These are phyloP conservation scores for Hanseniaspora clermontiae DNA, from an alignment of 805 yeast genomes.

Conservation along the genomic window DNA sequence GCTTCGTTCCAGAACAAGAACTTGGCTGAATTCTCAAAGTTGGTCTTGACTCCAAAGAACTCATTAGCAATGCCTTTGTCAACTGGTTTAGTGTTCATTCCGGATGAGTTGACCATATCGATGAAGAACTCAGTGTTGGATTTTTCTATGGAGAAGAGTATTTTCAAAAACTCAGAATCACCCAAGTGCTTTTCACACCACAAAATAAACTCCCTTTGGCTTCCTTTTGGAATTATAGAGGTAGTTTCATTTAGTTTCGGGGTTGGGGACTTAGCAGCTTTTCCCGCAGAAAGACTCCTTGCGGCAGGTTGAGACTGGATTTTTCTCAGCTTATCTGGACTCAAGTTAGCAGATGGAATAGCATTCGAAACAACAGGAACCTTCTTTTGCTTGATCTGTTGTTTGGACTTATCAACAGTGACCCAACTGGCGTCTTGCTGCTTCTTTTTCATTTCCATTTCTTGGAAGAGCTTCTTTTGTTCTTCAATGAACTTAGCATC, in stretches of 20 bases:
- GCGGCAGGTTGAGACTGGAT: constrained; percentile 17
- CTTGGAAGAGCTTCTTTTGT: constrained; percentile 31
- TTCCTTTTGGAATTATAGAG: background rate
- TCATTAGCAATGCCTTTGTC: constrained; percentile 77
- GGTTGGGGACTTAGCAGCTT: background rate
- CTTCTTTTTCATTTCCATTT: constrained; percentile 51
- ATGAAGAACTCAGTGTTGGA: constrained; percentile 1
- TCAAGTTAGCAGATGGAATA: constrained; percentile 20
- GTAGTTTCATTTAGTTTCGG: background rate
- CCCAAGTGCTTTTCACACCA: constrained; percentile 10
- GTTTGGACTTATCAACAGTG: constrained; percentile 21
- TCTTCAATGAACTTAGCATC: constrained; percentile 24
- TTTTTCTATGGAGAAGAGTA: constrained; percentile 7
- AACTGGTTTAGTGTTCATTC: constrained; percentile 6
- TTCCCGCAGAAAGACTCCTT: background rate
- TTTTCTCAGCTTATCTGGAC: constrained; percentile 28
- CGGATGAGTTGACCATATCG: constrained; percentile 10
- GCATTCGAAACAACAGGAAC: constrained; percentile 18
- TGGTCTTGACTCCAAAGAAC: constrained; percentile 63
- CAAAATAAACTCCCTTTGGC: constrained; percentile 3
- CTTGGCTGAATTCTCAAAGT: constrained; percentile 48
- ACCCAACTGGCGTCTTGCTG: constrained; percentile 26
- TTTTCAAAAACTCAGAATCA: constrained; percentile 5
- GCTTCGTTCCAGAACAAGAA: constrained; percentile 66
- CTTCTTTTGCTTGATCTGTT: constrained; percentile 20